These are phyloP conservation scores for Sporothrix schenckii DNA, from an alignment of 2,329 filamentous ascomycete species.

Conservation along the genomic window DNA sequence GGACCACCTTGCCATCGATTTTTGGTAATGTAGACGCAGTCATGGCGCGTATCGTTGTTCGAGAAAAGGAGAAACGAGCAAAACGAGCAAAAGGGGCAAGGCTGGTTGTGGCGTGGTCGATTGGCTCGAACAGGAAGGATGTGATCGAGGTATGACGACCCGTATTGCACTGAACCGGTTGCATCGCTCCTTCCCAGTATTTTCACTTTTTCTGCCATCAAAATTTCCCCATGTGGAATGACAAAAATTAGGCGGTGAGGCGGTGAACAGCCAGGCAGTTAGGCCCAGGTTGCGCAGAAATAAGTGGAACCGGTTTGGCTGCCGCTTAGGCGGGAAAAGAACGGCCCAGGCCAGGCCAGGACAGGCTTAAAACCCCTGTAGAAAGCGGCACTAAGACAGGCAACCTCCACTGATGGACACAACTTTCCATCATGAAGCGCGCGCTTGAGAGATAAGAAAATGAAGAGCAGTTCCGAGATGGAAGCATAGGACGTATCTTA, in stretches of 20 bases:
- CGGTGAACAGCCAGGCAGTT: neutral
- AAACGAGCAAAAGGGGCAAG: no score
- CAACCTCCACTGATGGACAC: slow-evolving; percentile 20
- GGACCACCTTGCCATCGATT: slow-evolving; percentile 27
- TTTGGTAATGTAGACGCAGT: slow-evolving; percentile 23
- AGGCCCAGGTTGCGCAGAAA: neutral
- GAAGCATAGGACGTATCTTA: neutral
- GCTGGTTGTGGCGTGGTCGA: neutral
- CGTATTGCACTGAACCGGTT: neutral
- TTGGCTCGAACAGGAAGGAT: slow-evolving; percentile 5
- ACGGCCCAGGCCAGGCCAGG: slow-evolving; percentile 14
- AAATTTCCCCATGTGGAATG: slow-evolving; percentile 26
- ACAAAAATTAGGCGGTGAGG: slow-evolving; percentile 28
- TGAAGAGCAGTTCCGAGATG: neutral
- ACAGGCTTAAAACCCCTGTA: slow-evolving; percentile 11
- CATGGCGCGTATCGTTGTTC: slow-evolving; percentile 25
- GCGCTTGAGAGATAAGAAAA: slow-evolving; percentile 20
- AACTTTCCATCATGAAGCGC: slow-evolving; percentile 22
- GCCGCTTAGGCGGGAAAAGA: neutral
- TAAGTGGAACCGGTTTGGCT: neutral
- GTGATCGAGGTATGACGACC: neutral
- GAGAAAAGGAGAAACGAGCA: neutral
- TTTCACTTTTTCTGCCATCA: slow-evolving; percentile 29
- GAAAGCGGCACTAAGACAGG: slow-evolving; percentile 18
- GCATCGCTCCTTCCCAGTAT: slow-evolving; percentile 23